Conservation (phyloP, 148 eudicot species). For the Rhododendron ferrugineum region DNA sequence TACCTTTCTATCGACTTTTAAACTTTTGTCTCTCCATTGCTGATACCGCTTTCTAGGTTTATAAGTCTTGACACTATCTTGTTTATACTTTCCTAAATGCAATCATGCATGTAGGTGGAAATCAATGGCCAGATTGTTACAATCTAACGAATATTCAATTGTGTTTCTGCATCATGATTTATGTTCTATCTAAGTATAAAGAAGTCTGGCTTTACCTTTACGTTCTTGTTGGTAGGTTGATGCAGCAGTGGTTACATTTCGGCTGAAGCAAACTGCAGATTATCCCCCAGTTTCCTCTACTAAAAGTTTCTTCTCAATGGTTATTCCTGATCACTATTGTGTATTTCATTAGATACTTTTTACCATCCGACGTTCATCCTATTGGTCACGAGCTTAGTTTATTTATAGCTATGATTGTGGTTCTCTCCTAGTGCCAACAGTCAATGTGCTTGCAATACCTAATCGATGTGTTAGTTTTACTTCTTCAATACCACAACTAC, state of each 20-base stretch:
- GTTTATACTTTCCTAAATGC: background rate
- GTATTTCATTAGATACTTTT: background rate
- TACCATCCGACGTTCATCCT: background rate
- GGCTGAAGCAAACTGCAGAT: constrained; percentile 57
- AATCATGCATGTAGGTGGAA: background rate
- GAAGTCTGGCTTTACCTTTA: background rate
- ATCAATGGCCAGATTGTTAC: background rate
- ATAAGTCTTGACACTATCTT: background rate
- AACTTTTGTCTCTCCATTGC: background rate
- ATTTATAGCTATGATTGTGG: background rate
- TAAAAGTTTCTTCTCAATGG: constrained; percentile 89
- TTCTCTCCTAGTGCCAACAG: background rate
- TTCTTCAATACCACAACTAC: constrained; percentile 1
- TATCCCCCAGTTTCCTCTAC: constrained; percentile 77
- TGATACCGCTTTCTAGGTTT: background rate
- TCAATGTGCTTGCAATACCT: background rate
- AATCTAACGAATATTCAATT: background rate
- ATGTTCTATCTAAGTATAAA: background rate
- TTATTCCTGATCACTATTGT: constrained; percentile 15
- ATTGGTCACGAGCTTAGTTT: background rate
- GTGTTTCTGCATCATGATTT: background rate
- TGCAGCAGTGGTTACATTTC: constrained; percentile 84
- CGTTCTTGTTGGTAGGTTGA: constrained; percentile 50
- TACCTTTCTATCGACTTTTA: background rate
- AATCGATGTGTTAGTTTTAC: background rate